phyloP scores from a whole-genome alignment of 495 filamentous ascomycete species.

The Sporormia fimetaria region DNA sequence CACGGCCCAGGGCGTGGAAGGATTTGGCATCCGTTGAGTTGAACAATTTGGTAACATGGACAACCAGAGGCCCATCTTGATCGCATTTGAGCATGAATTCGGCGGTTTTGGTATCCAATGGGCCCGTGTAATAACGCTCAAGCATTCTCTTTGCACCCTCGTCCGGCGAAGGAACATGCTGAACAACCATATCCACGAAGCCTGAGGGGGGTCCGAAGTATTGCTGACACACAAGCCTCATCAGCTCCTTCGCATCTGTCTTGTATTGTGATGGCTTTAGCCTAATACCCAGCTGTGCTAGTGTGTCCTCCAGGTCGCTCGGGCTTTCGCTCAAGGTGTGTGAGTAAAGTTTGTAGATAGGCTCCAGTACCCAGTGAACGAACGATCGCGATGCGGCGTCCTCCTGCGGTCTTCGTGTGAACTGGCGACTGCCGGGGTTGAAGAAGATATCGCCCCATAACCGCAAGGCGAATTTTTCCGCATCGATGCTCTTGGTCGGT shows the following conservation, averaged over 20 bases:
- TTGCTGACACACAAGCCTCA: constrained; percentile 83
- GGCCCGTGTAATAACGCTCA: constrained; percentile 84
- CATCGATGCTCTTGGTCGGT: constrained; percentile 43
- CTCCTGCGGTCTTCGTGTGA: constrained; percentile 77
- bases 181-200: constrained; percentile 90
- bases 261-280: constrained; percentile 88
- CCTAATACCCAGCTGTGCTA: constrained; percentile 67
- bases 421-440: constrained; percentile 80
- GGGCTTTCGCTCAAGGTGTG: constrained; percentile 90
- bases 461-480: constrained; percentile 62
- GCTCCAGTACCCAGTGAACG: constrained; percentile 89
- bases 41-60: constrained; percentile 89
- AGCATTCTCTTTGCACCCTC: constrained; percentile 67
- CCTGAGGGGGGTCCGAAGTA: constrained; percentile 86
- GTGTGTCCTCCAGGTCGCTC: constrained; percentile 68
- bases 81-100: constrained; percentile 70
- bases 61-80: constrained; percentile 76
- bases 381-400: constrained; percentile 74
- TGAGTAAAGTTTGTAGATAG: constrained; percentile 94
- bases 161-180: constrained; percentile 79
- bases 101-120: constrained; percentile 77
- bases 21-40: constrained; percentile 73
- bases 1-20: constrained; percentile 81
- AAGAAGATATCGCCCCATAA: constrained; percentile 97
- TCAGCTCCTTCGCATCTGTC: constrained; percentile 74